Evolutionary conservation across 1,284 basidiomycete genomes (phyloP), one percentile per base, ranked within the genome.

Genomic region (Rhodotorula sp.): DNA sequence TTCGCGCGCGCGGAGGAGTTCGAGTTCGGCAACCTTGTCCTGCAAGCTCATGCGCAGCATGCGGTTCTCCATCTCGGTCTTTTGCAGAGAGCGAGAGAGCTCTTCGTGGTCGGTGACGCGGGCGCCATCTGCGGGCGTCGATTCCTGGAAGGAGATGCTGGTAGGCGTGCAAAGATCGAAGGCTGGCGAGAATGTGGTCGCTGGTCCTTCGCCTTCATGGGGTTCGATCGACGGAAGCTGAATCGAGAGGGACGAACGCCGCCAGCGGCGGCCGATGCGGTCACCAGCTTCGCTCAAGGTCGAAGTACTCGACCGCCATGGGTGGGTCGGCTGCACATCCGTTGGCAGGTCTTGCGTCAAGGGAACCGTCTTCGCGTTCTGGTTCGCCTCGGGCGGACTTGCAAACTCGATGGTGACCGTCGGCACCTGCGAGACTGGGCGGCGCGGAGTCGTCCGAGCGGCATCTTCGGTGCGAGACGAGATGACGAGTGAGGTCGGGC

Each of bases 11-110:
- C 59, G 43, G 0, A 69, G 48, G 29, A 43, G 46, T 3, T 16
- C 59, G 21, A 69, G 31, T 54, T 61, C 58, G 54, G 29, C 52
- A 15, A 65, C 59, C 26, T 56, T 49, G 10, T 31, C 29, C 23
- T 29, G 47, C 47, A 69, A n/a, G 15, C 47, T 51, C 2, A 18
- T 15, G 5, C 20, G 29, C 3, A 61, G 68, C 21, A n/a, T 26
- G 18, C 43, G 26, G 43, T 64, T 64, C 63, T 64, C 58, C 15
- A 48, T 21, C 29, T 56, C 56, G 23, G 31, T 46, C 18, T n/a
- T 29, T 39, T 34, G 10, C 23, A 66, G 64, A 12, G 58, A 31
- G 12, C 58, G 34, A 34, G 58, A 12, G 16, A 34, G 34, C 21
- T 12, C 31, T 39, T 58, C 34, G 15, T 43, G 8, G 39, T 43